These are phyloP conservation scores for Tillandsia fasciculata DNA, from an alignment of 176 grass and related monocot genomes.

Conservation along the genomic window DNA sequence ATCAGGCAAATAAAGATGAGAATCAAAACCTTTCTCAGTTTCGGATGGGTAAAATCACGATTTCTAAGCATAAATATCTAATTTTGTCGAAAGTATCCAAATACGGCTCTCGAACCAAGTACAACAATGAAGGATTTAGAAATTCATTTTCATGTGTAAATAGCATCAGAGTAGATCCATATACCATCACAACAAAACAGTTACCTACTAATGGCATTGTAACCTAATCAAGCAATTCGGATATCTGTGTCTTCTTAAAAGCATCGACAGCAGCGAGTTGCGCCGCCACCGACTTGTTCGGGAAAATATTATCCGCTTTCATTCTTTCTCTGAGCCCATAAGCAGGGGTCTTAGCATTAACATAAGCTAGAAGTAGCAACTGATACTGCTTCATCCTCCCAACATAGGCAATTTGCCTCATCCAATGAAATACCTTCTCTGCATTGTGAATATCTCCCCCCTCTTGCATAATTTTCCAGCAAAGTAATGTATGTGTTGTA, in stretches of 20 bases:
- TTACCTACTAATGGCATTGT: background rate
- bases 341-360: conserved; percentile 41
- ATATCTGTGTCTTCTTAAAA: conserved; percentile 36
- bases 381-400: conserved; percentile 65
- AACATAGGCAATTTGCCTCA: conserved; percentile 39
- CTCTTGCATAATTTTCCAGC: conserved; percentile 47
- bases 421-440: conserved; percentile 56
- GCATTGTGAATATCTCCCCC: conserved; percentile 53
- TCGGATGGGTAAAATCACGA: no score
- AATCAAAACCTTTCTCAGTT: no score
- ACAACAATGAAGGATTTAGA: background rate
- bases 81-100: no score
- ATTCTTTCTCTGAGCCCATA: conserved; percentile 86
- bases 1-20: no score
- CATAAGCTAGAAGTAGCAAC: conserved; percentile 54
- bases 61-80: no score
- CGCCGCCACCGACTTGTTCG: conserved; percentile 27
- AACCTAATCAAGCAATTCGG: conserved; percentile 47
- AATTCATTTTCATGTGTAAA: background rate
- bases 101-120: background rate
- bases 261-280: conserved; percentile 46
- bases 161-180: background rate
- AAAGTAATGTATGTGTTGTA: conserved; percentile 41
- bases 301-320: conserved; percentile 76
- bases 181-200: background rate